Evolutionary conservation across 2,329 filamentous ascomycete genomes (phyloP), one percentile per base, ranked within the genome.

Genomic region (Colletotrichum somersetense): DNA sequence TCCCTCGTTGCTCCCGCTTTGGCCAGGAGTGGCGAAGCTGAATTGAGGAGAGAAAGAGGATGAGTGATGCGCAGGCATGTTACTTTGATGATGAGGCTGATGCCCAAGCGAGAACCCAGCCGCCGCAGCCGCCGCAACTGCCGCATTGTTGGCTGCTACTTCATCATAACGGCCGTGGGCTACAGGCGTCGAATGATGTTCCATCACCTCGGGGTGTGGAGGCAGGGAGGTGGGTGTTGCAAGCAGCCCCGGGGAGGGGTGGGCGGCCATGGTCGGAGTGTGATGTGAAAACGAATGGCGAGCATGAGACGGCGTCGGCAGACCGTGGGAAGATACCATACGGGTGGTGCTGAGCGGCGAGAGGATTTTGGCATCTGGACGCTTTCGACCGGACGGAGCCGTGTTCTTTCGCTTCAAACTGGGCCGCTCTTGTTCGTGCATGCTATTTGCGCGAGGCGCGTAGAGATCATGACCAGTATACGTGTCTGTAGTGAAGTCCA

Each of bases 401-500:
- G 83, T 84, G 67, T 81, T 85, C 78, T 88, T 89, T 12, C 87
- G 81, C 77, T 89, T 89, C 35, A 88, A 78, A 48, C 75, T 84
- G 7, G 84, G 81, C 11, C 83, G 79, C 8, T 80, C 81, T 50
- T 67, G 75, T 62, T 74, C 79, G n/a, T 75, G 70, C 12, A 73
- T 72, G 14, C 77, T 75, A 6, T 77, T 79, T 6, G 76, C 76
- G 62, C 83, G 83, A 1, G 83, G 81, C 1, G 84, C 82, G 66
- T 88, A 87, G 0, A 88, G 75, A 65, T 86, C 87, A 62, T 86
- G 83, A 0, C 83, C 83, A 0, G 83, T 80, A 66, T 87, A 89
- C 65, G 86, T 83, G 75, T 92, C 89, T 18, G 88, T 84, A 2
- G 87, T 82, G 55, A 88, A 87, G 73, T 93, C 91, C 18, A 91